Base-by-base conservation (phyloP, 805 yeast species). In the Ogataea pignaliae region DNA sequence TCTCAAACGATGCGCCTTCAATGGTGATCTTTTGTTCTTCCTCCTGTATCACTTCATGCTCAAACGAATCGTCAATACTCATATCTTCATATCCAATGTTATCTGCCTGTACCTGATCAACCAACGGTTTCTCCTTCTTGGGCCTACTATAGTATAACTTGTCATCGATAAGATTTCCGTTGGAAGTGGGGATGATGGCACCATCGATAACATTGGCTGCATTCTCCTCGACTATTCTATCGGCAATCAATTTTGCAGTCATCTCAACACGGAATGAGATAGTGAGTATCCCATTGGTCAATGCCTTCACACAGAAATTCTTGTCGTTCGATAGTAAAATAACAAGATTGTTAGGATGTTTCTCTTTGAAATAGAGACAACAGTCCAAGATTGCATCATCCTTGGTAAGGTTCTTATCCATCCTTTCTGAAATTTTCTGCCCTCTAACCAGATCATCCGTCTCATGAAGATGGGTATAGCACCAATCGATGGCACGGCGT, bases 301-400 rank as follows among this genome's bases (percentile, higher is more conserved):
- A 63, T 0, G 96, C 95, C 60, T 85, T 85, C 49, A 78, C 61
- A 60, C 97, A 88, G 9, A 90, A 69, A 58, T 89, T 90, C 53
- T 81, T 84, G 60, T 90, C 97, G 59, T 90, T 86, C 0, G 96
- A 83, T 46, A 89, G 55, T 21, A 87, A 60, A 2, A 89, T 73
- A 8, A 83, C 84, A 46, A 78, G 56, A 29, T 60, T 53, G 1
- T 42, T 14, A 4, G 62, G 53, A 40, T 60, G 51, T 12, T 64
- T 61, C 11, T 66, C 62, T 47, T 75, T 71, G 45, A 83, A 80
- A 57, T 75, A 88, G 21, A 84, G 55, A 53, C 95, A 85, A 59
- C 96, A 88, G 60, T 90, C 97, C 35, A 89, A 64, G 48, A 90
- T 89, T 0, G 95, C 75, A 55, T 89, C 95, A 62, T 90, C 97